A percentile compares a stretch with the other conserved stretches of the same genome.
Evolutionary conservation across 2,329 filamentous ascomycete genomes (phyloP).

Genomic region (Cadophora gregata): DNA sequence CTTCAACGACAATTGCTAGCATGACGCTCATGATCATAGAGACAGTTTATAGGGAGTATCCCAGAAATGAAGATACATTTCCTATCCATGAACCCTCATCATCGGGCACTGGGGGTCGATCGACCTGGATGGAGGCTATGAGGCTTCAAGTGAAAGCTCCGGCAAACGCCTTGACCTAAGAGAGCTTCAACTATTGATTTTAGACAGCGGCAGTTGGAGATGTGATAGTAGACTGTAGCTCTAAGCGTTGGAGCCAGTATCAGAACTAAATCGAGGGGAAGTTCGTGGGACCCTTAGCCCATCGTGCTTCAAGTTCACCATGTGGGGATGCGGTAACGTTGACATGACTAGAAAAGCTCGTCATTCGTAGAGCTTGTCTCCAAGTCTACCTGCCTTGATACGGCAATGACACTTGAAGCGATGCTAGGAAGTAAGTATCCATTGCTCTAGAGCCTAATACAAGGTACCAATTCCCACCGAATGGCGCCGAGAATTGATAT

Average conservation of each 20-base stretch:
- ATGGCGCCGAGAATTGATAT: not conserved
- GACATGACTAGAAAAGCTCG: not conserved
- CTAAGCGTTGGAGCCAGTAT: too few species aligned
- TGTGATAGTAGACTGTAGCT: not conserved
- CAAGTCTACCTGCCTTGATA: too few species aligned
- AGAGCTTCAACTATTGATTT: not conserved
- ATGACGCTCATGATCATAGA: slow-evolving; percentile 1
- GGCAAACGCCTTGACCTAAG: not conserved
- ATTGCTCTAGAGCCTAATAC: not conserved
- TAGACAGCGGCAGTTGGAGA: not conserved
- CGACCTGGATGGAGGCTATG: not conserved
- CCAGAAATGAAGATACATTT: not conserved
- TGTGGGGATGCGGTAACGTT: not conserved
- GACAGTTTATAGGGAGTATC: not conserved
- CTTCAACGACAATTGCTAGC: slow-evolving; percentile 24
- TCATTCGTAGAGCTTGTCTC: not conserved
- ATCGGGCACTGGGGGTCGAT: not conserved
- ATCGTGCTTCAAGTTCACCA: not conserved
- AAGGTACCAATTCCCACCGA: not conserved
- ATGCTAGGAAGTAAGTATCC: not conserved
- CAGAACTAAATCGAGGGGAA: not conserved
- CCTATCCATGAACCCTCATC: not conserved
- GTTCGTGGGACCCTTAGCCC: not conserved
- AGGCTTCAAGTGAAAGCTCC: not conserved
- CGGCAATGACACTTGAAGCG: not conserved